Conservation (phyloP, 73 alveolate genomes). For the Paramecium octaurelia region DNA sequence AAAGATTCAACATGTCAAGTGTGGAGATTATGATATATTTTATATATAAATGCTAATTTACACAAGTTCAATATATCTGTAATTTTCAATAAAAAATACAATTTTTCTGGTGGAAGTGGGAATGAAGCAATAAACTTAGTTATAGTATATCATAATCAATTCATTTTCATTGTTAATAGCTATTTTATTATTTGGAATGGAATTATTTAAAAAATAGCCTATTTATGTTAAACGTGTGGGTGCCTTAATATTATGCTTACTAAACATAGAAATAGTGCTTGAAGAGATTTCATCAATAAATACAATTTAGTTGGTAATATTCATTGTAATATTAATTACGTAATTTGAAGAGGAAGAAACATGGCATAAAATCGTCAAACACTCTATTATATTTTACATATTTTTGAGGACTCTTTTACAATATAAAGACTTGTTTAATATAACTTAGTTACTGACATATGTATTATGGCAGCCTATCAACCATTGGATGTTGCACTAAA, state of each 20-base stretch:
- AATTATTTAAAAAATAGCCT: background rate
- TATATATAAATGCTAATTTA: background rate
- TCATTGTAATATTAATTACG: background rate
- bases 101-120: background rate
- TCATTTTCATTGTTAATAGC: background rate
- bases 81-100: background rate
- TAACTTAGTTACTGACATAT: background rate
- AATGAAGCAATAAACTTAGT: background rate
- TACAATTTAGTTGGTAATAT: background rate
- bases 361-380: background rate
- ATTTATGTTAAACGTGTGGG: background rate
- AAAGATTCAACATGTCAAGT: constrained; percentile 11
- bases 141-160: background rate
- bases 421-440: background rate
- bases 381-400: background rate
- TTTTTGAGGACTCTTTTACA: background rate
- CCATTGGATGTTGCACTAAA: background rate
- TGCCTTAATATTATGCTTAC: background rate
- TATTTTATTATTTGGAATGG: background rate
- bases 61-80: constrained; percentile 11
- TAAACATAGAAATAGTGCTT: background rate
- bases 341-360: background rate
- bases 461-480: background rate
- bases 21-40: background rate
- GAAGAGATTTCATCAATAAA: background rate